Evolutionary conservation across 345 rosid species (phyloP).

Genomic region (thale cress (Arabidopsis thaliana)): TAIR10.1 NC_003070.9:6485501-6486000

Average conservation of each 20-base stretch:
- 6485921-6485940: conserved; percentile 47
- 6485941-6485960: conserved; percentile 65
- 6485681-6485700: not conserved
- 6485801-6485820: conserved; percentile 53
- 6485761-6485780: conserved; percentile 34
- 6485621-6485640: conserved; percentile 20
- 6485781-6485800: conserved; percentile 31
- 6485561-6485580: not conserved
- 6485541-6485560: not conserved
- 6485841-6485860: conserved; percentile 73
- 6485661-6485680: not conserved
- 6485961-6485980: conserved; percentile 83
- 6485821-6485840: conserved; percentile 67
- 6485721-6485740: conserved; percentile 47
- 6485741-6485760: conserved; percentile 43
- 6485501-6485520: not conserved
- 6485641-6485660: conserved; percentile 23
- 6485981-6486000: conserved; percentile 92
- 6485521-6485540: not conserved
- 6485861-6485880: conserved; percentile 50
- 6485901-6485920: conserved; percentile 33
- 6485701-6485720: conserved; percentile 39
- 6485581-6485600: conserved; percentile 1
- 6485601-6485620: conserved; percentile 6
- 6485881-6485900: conserved; percentile 25